Evolutionary conservation across 805 yeast species (phyloP).

Genomic region (Saccharomycopsis malanga): DNA sequence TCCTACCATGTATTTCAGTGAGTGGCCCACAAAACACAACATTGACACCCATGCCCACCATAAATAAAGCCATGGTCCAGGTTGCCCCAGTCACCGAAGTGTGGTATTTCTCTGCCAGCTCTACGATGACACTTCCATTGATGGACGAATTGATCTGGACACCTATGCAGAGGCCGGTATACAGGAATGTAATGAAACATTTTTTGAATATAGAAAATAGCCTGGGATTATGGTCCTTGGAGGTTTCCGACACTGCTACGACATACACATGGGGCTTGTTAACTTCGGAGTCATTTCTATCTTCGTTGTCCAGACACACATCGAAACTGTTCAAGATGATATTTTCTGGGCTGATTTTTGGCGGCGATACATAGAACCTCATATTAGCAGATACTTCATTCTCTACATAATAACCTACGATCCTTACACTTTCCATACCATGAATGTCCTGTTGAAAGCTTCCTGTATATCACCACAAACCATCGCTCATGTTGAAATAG

Average conservation of each 20-base stretch:
- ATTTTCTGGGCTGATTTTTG: not conserved
- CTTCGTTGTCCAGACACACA: too few species aligned
- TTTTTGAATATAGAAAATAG: slow-evolving; percentile 8
- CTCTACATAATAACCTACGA: too few species aligned
- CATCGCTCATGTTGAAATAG: too few species aligned
- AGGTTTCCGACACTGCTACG: not conserved
- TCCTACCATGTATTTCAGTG: slow-evolving; percentile 17
- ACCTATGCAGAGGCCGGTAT: slow-evolving; percentile 14
- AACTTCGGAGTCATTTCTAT: not conserved
- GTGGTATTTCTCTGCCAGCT: slow-evolving; percentile 1
- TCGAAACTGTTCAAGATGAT: slow-evolving; percentile 4
- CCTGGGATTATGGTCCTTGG: slow-evolving; percentile 9
- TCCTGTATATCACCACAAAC: too few species aligned
- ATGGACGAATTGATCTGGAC: slow-evolving; percentile 18
- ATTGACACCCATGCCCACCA: slow-evolving; percentile 15
- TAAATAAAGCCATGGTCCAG: slow-evolving; percentile 8
- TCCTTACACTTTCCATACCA: too few species aligned
- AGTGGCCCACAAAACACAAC: slow-evolving; percentile 15
- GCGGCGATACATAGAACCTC: not conserved
- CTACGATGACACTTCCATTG: slow-evolving; percentile 12
- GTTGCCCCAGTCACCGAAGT: slow-evolving; percentile 2
- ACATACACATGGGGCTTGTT: not conserved
- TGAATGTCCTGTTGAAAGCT: too few species aligned
- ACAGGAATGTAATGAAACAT: slow-evolving; percentile 5
- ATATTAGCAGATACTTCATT: too few species aligned